phyloP scores from a whole-genome alignment of 495 filamentous ascomycete genomes.

The Jackrogersella minutella region DNA sequence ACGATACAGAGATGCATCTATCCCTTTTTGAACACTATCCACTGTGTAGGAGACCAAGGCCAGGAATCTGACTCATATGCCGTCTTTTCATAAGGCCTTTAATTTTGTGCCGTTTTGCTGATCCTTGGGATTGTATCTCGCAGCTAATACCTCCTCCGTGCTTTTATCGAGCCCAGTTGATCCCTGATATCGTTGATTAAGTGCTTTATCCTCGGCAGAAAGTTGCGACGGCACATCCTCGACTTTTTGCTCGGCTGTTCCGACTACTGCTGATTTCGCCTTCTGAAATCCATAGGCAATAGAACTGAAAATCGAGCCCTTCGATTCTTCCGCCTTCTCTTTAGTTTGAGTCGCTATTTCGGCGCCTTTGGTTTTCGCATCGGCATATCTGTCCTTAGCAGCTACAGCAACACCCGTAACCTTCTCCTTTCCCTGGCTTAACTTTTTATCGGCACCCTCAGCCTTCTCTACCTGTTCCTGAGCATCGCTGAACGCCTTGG shows the following conservation, averaged over 20 bases:
- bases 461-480: slow-evolving; percentile 26
- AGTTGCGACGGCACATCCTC: slow-evolving; percentile 44
- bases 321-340: slow-evolving; percentile 42
- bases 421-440: slow-evolving; percentile 39
- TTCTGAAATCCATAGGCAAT: slow-evolving; percentile 46
- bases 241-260: slow-evolving; percentile 40
- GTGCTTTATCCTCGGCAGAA: slow-evolving; percentile 54
- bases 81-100: slow-evolving; percentile 41
- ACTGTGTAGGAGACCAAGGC: background rate
- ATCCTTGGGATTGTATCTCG: slow-evolving; percentile 57
- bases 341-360: slow-evolving; percentile 18
- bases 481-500: slow-evolving; percentile 30
- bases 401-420: slow-evolving; percentile 39
- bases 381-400: slow-evolving; percentile 43
- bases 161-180: slow-evolving; percentile 45
- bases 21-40: background rate
- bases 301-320: slow-evolving; percentile 41
- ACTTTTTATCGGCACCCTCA: slow-evolving; percentile 22
- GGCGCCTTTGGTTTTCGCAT: slow-evolving; percentile 41
- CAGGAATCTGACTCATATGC: background rate
- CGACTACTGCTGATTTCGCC: slow-evolving; percentile 43
- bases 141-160: slow-evolving; percentile 54
- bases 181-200: slow-evolving; percentile 57
- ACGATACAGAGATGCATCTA: background rate
- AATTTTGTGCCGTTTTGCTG: slow-evolving; percentile 50